Conservation (phyloP, 331 rosid genomes). For the Spiraea crenata region DNA sequence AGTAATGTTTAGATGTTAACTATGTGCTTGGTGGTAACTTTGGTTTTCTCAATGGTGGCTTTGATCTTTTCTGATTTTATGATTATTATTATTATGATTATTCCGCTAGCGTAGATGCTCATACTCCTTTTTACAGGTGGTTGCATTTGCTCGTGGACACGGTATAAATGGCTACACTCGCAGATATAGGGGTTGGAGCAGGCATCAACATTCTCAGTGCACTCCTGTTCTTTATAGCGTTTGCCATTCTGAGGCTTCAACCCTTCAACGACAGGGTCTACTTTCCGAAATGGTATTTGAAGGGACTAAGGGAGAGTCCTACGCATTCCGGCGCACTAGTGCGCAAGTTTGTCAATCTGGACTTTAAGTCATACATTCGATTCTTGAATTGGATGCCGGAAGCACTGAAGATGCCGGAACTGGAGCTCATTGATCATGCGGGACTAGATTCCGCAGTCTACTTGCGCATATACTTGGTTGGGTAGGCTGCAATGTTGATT, state of each 20-base stretch:
- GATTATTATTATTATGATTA: no score
- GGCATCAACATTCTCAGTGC: constrained; percentile 70
- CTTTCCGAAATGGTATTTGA: constrained; percentile 94
- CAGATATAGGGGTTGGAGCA: constrained; percentile 74
- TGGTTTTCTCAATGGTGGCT: no score
- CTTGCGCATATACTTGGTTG: constrained; percentile 84
- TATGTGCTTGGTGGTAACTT: not conserved
- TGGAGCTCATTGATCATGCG: constrained; percentile 92
- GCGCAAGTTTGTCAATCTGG: constrained; percentile 75
- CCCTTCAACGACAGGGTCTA: constrained; percentile 92
- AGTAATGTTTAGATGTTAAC: not conserved
- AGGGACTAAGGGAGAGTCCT: constrained; percentile 78
- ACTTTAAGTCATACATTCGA: constrained; percentile 64
- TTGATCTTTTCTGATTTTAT: no score
- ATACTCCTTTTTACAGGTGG: constrained; percentile 40
- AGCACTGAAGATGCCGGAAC: constrained; percentile 90
- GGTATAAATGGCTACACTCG: constrained; percentile 62
- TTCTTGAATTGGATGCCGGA: constrained; percentile 94
- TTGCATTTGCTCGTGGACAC: constrained; percentile 13
- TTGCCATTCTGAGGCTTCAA: constrained; percentile 86
- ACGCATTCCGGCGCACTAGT: constrained; percentile 66
- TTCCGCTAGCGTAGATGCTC: not conserved
- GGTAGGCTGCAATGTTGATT: constrained; percentile 44
- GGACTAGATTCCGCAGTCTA: constrained; percentile 93
- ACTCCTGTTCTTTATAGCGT: constrained; percentile 62